Conservation (phyloP, 768 basidiomycete genomes). For the Russula dissimulans region DNA sequence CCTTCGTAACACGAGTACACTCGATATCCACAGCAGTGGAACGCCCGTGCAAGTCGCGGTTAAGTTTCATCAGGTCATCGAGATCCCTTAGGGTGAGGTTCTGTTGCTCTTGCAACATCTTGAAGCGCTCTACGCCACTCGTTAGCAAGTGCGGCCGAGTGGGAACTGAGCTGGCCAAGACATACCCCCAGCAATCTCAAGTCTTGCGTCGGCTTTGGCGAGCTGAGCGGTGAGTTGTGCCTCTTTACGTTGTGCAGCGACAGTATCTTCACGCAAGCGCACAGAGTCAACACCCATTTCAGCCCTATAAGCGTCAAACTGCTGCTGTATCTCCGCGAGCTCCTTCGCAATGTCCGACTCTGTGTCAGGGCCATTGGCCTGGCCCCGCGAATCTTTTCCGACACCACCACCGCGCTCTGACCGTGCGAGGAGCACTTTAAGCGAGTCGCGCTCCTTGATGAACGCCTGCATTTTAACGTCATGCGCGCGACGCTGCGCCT, state of each 20-base stretch:
- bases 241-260: conserved; percentile 54
- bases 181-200: conserved; percentile 69
- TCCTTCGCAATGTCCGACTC: conserved; percentile 43
- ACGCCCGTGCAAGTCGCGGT: conserved; percentile 64
- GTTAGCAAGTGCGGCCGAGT: not conserved
- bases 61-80: conserved; percentile 56
- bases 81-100: conserved; percentile 53
- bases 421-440: conserved; percentile 63
- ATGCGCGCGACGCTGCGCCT: conserved; percentile 62
- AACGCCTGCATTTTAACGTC: conserved; percentile 70
- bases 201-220: conserved; percentile 77
- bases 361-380: conserved; percentile 1
- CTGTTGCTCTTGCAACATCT: conserved; percentile 62
- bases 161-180: not conserved
- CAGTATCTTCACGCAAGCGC: conserved; percentile 62
- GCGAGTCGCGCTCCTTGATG: conserved; percentile 80
- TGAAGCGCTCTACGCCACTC: conserved; percentile 49
- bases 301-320: conserved; percentile 70
- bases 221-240: conserved; percentile 55
- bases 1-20: conserved; percentile 57
- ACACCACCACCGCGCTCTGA: conserved; percentile 30
- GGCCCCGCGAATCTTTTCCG: conserved; percentile 22
- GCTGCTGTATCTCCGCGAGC: conserved; percentile 61
- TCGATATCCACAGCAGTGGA: conserved; percentile 70
- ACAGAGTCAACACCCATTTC: conserved; percentile 77